Evolutionary conservation across 148 eudicot species (phyloP).

Genomic region (Fagopyrum esculentum): DNA sequence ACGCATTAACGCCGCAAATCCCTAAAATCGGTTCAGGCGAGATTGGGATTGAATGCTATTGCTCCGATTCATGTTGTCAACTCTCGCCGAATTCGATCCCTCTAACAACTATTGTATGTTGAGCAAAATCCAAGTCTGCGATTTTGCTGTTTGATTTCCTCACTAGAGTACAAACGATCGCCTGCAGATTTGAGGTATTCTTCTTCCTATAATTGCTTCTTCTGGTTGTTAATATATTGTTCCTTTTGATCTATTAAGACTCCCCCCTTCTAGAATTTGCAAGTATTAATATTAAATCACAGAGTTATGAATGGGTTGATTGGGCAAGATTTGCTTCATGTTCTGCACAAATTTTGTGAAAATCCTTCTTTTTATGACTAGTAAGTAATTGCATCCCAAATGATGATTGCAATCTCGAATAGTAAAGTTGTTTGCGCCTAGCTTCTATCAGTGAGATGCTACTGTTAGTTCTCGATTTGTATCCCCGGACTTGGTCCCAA

Average conservation of each 20-base stretch:
- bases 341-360: neutral
- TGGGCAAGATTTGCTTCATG: neutral
- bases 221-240: neutral
- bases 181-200: conserved; percentile 2
- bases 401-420: neutral
- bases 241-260: neutral
- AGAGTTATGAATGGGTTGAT: neutral
- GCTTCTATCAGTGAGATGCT: neutral
- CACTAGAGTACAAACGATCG: neutral
- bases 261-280: neutral
- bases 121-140: neutral
- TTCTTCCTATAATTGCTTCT: neutral
- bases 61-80: too few relatives aligned
- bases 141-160: neutral
- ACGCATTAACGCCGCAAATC: too few relatives aligned
- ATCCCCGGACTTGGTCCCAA: neutral
- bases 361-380: neutral
- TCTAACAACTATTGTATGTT: neutral
- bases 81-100: neutral
- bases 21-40: too few relatives aligned
- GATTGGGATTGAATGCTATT: too few relatives aligned
- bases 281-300: neutral
- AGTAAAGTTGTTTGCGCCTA: neutral
- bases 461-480: neutral
- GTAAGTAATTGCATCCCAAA: neutral